phyloP scores from a whole-genome alignment of 1,284 basidiomycete genomes.

The Rhodofomes roseus region DNA sequence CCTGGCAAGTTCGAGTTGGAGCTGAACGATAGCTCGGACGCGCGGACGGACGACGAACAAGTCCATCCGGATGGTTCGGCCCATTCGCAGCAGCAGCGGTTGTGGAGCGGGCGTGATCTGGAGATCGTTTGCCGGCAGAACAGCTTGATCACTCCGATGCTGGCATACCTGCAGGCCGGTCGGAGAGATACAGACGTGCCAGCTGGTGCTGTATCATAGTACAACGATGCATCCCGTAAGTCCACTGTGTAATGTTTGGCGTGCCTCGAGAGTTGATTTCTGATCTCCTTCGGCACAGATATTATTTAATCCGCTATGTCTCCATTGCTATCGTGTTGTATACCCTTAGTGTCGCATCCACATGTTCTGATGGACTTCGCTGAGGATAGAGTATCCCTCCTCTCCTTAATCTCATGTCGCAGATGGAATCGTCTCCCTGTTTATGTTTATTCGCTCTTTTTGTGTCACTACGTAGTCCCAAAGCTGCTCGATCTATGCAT shows the following conservation, averaged over 20 bases:
- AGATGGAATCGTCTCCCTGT: not conserved
- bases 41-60: slow-evolving; percentile 23
- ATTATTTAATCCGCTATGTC: slow-evolving; percentile 1
- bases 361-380: not conserved
- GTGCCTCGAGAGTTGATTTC: not conserved
- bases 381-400: slow-evolving; percentile 1
- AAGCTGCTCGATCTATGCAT: not conserved
- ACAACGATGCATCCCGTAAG: not conserved
- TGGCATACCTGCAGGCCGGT: slow-evolving; percentile 39
- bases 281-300: not conserved
- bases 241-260: not conserved
- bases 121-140: slow-evolving; percentile 70
- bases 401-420: slow-evolving; percentile 6
- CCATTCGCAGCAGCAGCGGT: slow-evolving; percentile 23
- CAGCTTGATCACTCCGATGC: slow-evolving; percentile 58
- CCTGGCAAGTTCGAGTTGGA: slow-evolving; percentile 60
- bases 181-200: slow-evolving; percentile 11
- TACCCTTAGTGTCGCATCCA: not conserved
- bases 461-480: not conserved
- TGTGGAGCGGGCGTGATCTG: slow-evolving; percentile 67
- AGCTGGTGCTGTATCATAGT: slow-evolving; percentile 10
- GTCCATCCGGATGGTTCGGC: slow-evolving; percentile 18
- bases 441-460: not conserved
- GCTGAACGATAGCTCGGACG: slow-evolving; percentile 27
- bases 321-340: slow-evolving; percentile 1